Base-by-base conservation (phyloP, 306 rosid species). In the Clitoria ternatea region DNA sequence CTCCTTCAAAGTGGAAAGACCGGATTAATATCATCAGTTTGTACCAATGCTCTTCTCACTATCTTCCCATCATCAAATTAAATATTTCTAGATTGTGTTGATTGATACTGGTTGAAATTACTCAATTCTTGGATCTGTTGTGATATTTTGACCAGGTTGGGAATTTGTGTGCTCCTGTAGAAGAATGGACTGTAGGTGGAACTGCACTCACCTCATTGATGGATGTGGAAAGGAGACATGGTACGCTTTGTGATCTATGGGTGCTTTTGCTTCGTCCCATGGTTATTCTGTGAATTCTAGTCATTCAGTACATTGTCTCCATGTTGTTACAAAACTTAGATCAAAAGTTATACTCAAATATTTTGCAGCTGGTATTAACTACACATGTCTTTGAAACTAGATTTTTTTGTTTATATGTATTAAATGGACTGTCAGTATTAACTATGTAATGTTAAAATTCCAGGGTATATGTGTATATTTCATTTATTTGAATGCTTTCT, bases 141-240 rank as follows among this genome's bases (percentile, higher is more conserved):
- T 67, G 54, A 66, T 56, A 42, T 47, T 79, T 72, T 70, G 55
- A 78, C 79, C 86, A 95, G 99, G 99, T 95, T 50, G 96, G 84
- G 18, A 95, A 95, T 76, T 86, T 91, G 87, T 84, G 81, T 68
- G 91, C 97, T 74, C 92, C 97, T 6, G 92, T 91, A 67, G 96
- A 87, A 84, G 92, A 91, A 68, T 95, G 99, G 99, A 86, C 91
- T 2, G 99, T 89, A 70, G 74, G 99, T 82, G 99, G 99, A 52
- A 95, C 96, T 10, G 92, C 96, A 37, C 90, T 95, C 69, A 91
- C 96, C 29, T 60, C 99, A 33, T 56, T 95, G 68, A 95, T 95
- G 99, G 99, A 95, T 2, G 96, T 95, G 53, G 99, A 95, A 87
- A 85, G 99, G 87, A 91, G 99, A 83, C 99, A 91, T 30, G 99